Conservation (phyloP, 1,139 yeast species). For the Yamadazyma diospyri region DNA sequence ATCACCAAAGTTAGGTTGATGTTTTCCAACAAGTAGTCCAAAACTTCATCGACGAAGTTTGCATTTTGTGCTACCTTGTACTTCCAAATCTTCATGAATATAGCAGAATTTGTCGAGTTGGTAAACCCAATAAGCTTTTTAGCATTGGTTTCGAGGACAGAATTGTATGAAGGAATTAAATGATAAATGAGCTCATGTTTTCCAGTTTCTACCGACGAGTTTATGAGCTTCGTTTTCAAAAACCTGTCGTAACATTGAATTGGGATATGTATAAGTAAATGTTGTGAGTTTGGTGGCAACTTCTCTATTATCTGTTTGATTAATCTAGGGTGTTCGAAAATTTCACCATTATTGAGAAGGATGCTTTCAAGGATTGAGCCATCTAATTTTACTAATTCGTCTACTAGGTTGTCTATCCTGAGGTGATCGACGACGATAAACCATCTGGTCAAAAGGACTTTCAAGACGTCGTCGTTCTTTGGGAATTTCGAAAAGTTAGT, state of each 20-base stretch:
- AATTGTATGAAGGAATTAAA: conserved; percentile 47
- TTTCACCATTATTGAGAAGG: conserved; percentile 1
- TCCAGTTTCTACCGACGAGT: conserved; percentile 20
- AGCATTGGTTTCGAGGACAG: conserved; percentile 46
- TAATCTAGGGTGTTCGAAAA: conserved; percentile 4
- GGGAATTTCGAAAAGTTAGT: background rate
- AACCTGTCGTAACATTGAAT: conserved; percentile 46
- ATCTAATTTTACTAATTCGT: background rate
- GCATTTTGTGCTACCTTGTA: background rate
- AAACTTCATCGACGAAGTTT: background rate
- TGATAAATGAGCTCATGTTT: conserved; percentile 1
- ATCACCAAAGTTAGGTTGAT: background rate
- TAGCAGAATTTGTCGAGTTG: conserved; percentile 1
- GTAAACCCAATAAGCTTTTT: conserved; percentile 13
- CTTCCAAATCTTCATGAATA: conserved; percentile 7
- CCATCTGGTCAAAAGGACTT: conserved; percentile 51
- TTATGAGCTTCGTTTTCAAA: conserved; percentile 35
- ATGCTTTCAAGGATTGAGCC: background rate
- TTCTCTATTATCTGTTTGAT: background rate
- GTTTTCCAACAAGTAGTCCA: background rate
- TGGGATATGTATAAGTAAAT: conserved; percentile 32
- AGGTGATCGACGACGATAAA: conserved; percentile 33
- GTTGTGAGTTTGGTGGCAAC: background rate
- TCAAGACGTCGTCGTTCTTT: conserved; percentile 2
- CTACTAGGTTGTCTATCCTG: background rate